These are phyloP conservation scores for Coemansia furcata DNA, from an alignment of 192 early-diverging fungal species.

Conservation along the genomic window DNA sequence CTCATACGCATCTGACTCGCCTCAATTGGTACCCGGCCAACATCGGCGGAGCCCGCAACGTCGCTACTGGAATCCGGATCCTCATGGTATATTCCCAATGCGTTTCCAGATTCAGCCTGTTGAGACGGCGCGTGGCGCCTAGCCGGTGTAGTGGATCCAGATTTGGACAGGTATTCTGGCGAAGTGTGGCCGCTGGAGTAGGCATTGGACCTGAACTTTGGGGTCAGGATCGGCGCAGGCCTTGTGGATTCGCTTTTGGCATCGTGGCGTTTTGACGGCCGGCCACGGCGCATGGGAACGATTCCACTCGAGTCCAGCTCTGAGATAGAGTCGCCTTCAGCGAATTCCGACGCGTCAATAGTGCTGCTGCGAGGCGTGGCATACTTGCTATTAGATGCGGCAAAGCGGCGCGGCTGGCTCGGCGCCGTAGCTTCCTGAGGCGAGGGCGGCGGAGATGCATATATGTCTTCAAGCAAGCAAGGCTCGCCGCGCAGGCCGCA, in stretches of 20 bases:
- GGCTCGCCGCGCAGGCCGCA: conserved; percentile 56
- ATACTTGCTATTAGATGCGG: conserved; percentile 23
- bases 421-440: conserved; percentile 9
- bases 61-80: neutral
- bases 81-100: conserved; percentile 21
- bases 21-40: neutral
- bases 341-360: conserved; percentile 8
- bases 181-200: conserved; percentile 1
- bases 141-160: conserved; percentile 1
- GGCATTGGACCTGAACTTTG: neutral
- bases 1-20: conserved; percentile 34
- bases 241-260: neutral
- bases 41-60: neutral
- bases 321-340: conserved; percentile 28
- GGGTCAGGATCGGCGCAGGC: neutral
- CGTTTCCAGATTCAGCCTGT: conserved; percentile 3
- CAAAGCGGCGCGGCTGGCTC: conserved; percentile 34
- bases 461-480: conserved; percentile 45
- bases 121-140: conserved; percentile 11
- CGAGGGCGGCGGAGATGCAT: conserved; percentile 31
- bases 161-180: conserved; percentile 2
- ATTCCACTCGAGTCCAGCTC: conserved; percentile 54
- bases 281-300: conserved; percentile 87
- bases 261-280: conserved; percentile 57
- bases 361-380: conserved; percentile 25